Conservation (phyloP, 1,284 basidiomycete genomes). For the Inonotus obliquus region DNA sequence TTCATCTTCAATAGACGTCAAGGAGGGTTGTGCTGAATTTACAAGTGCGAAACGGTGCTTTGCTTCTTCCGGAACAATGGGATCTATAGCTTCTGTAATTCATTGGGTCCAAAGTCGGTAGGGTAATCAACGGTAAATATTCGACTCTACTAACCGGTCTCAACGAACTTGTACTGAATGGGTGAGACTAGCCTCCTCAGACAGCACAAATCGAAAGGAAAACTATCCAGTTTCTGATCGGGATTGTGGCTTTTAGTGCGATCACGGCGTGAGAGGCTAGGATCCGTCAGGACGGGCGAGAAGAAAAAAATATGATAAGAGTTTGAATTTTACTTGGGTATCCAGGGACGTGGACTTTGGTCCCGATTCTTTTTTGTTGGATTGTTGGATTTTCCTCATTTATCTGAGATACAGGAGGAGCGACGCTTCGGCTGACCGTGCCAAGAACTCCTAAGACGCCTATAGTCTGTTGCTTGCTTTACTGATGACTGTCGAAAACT, state of each 20-base stretch:
- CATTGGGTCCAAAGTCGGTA: neutral
- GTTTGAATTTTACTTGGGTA: neutral
- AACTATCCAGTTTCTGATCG: neutral
- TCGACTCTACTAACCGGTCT: neutral
- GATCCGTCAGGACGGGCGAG: neutral
- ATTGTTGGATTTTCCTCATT: neutral
- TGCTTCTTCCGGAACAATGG: neutral
- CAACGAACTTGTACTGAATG: neutral
- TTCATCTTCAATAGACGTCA: too few species aligned
- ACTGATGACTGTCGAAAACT: neutral
- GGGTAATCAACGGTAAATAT: neutral
- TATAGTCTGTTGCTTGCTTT: too few species aligned
- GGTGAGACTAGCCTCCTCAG: neutral
- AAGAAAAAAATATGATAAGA: neutral
- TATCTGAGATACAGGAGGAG: neutral
- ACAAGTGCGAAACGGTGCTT: too few species aligned
- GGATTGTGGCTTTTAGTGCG: neutral
- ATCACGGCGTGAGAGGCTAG: neutral
- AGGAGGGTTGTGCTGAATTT: too few species aligned
- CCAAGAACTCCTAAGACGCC: neutral
- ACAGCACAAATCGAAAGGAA: neutral
- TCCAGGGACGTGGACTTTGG: neutral
- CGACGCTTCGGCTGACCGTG: neutral
- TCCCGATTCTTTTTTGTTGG: neutral
- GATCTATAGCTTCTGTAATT: too few species aligned